phyloP scores from a whole-genome alignment of 768 basidiomycete genomes.

The Sporobolomyces pararoseus region DNA sequence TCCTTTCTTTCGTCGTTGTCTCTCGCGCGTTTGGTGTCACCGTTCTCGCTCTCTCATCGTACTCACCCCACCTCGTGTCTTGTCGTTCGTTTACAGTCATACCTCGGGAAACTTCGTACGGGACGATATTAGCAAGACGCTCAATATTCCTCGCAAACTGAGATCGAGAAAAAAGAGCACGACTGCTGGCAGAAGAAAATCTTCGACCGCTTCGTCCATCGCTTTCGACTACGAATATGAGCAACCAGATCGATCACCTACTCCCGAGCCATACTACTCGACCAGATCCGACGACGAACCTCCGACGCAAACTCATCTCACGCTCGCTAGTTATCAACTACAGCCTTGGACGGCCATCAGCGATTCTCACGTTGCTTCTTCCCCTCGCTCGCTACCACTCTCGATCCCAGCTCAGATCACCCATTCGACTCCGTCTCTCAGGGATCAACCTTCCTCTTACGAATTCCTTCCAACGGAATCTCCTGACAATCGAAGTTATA shows the following conservation, averaged over 20 bases:
- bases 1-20: neutral
- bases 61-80: no score
- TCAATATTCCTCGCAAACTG: constrained; percentile 19
- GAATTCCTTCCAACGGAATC: neutral
- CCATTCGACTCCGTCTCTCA: neutral
- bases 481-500: neutral
- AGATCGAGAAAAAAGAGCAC: constrained; percentile 19
- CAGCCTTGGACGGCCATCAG: constrained; percentile 7
- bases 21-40: neutral
- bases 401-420: neutral
- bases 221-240: constrained; percentile 10
- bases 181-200: neutral
- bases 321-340: constrained; percentile 15
- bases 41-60: neutral
- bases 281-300: neutral
- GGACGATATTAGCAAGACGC: constrained; percentile 13
- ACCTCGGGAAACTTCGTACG: constrained; percentile 25
- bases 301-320: constrained; percentile 6
- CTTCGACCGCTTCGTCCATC: constrained; percentile 16
- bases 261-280: neutral
- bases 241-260: neutral
- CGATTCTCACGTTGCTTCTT: neutral
- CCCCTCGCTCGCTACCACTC: neutral
- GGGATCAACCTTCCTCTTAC: neutral
- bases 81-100: no score